A percentile compares a stretch with the other conserved stretches of the same genome.
Conservation (phyloP, 495 filamentous ascomycete species). For the Annulohypoxylon maeteangense region DNA sequence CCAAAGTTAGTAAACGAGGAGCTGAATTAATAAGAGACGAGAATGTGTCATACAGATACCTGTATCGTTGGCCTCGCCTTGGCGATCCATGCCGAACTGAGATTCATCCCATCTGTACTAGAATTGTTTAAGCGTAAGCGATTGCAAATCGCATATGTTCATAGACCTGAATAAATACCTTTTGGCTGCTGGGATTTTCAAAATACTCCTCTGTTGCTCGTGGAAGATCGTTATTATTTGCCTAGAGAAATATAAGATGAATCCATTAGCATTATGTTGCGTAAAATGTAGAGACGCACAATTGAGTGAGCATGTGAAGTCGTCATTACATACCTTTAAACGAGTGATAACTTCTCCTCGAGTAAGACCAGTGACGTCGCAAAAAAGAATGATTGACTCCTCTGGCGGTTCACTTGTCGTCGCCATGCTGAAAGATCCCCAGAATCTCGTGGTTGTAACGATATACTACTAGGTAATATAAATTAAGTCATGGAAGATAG, state of each 20-base stretch:
- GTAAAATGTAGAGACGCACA: background rate
- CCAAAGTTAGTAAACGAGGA: slow-evolving; percentile 24
- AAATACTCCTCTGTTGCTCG: slow-evolving; percentile 58
- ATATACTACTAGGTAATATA: background rate
- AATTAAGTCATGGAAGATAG: background rate
- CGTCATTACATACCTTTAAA: slow-evolving; percentile 50
- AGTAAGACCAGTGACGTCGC: slow-evolving; percentile 45
- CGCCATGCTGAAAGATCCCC: slow-evolving; percentile 46
- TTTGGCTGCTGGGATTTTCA: slow-evolving; percentile 49
- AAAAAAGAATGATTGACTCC: slow-evolving; percentile 43
- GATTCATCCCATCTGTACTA: slow-evolving; percentile 62
- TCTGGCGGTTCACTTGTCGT: slow-evolving; percentile 43
- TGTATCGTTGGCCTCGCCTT: slow-evolving; percentile 50
- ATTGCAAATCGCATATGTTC: background rate
- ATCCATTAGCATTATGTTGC: slow-evolving; percentile 3
- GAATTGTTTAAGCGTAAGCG: slow-evolving; percentile 27
- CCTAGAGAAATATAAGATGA: slow-evolving; percentile 36
- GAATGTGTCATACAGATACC: slow-evolving; percentile 45
- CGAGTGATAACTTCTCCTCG: slow-evolving; percentile 49
- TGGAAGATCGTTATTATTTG: slow-evolving; percentile 57
- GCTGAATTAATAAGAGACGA: background rate
- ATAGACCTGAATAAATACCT: slow-evolving; percentile 45
- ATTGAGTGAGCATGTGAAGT: background rate
- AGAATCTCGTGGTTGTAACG: background rate
- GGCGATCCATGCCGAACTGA: slow-evolving; percentile 56